These are phyloP conservation scores for Fonsecaea pugnacius DNA, from an alignment of 2,329 filamentous ascomycete genomes.

Conservation along the genomic window DNA sequence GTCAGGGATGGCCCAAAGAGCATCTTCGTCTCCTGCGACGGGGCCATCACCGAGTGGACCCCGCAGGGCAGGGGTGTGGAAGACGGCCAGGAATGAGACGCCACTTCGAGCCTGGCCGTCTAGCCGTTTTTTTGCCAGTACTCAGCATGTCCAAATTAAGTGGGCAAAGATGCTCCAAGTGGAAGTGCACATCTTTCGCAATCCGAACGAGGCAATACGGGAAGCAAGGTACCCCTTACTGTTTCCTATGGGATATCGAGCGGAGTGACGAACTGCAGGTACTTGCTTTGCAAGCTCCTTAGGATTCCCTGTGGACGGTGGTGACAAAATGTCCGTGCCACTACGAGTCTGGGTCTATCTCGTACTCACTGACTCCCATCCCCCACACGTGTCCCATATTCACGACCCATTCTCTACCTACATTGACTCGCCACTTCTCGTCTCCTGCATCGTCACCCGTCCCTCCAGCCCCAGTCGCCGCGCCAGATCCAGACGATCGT, in stretches of 20 bases:
- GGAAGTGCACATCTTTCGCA: background rate
- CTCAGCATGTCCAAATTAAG: background rate
- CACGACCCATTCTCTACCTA: constrained; percentile 53
- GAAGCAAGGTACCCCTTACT: background rate
- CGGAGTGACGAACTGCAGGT: background rate
- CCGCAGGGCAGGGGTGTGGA: constrained; percentile 10
- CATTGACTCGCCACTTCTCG: constrained; percentile 56
- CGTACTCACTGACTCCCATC: constrained; percentile 52
- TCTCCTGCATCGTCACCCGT: constrained; percentile 46
- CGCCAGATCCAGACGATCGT: constrained; percentile 42
- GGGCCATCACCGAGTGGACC: constrained; percentile 23
- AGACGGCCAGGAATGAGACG: background rate
- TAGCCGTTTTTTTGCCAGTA: background rate
- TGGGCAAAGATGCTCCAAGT: background rate
- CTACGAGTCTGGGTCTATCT: constrained; percentile 40
- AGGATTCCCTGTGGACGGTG: background rate
- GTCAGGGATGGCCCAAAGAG: constrained; percentile 32
- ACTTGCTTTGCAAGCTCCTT: background rate
- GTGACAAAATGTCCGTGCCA: background rate
- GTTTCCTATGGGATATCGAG: background rate
- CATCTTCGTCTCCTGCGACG: constrained; percentile 21
- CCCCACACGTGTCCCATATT: constrained; percentile 47
- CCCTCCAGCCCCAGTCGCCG: constrained; percentile 41
- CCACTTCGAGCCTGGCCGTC: too few relatives aligned
- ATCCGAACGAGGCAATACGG: background rate